Conservation (phyloP, 148 eudicot species). For the Vaccinium darrowii region DNA sequence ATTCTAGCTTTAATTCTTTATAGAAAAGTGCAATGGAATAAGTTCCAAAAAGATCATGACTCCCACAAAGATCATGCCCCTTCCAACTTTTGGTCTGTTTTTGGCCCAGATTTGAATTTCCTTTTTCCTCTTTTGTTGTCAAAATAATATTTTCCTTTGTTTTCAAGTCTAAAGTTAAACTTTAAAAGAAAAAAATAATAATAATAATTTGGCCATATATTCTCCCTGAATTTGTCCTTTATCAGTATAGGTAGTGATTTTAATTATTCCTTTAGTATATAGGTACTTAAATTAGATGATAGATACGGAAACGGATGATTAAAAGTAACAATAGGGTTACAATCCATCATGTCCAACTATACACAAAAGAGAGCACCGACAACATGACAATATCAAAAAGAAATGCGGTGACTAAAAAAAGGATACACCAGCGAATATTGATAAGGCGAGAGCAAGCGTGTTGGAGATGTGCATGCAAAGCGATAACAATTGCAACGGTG, state of each 20-base stretch:
- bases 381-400: too few species aligned
- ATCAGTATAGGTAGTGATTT: background rate
- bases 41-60: background rate
- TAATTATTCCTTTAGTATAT: too few species aligned
- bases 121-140: background rate
- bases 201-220: background rate
- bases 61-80: background rate
- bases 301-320: background rate
- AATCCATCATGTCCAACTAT: too few species aligned
- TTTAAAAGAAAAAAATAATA: too few species aligned
- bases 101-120: background rate
- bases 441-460: too few species aligned
- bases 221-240: background rate
- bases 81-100: background rate
- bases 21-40: slow-evolving; percentile 1
- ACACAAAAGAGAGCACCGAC: too few species aligned
- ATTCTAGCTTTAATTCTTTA: background rate
- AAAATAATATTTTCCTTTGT: background rate
- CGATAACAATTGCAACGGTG: too few species aligned
- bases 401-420: too few species aligned
- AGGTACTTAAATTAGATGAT: background rate
- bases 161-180: background rate
- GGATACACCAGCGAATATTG: too few species aligned
- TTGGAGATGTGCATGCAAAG: too few species aligned
- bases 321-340: too few species aligned